These are phyloP conservation scores for Chlorencoelia australis DNA, from an alignment of 2,329 filamentous ascomycete genomes.

Conservation along the genomic window DNA sequence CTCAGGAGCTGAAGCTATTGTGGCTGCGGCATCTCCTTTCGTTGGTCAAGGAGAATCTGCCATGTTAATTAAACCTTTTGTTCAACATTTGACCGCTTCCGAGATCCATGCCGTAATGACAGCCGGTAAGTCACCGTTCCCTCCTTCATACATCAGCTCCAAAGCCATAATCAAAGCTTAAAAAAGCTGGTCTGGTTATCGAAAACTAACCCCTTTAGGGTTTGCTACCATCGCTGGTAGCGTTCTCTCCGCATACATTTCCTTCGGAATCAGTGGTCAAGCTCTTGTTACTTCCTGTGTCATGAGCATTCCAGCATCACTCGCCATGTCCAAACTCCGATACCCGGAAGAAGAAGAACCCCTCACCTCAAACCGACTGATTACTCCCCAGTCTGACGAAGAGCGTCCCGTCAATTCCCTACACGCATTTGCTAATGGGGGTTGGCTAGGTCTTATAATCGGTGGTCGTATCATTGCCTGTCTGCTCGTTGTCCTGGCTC, in stretches of 20 bases:
- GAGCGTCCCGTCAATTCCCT: constrained; percentile 69
- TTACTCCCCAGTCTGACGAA: constrained; percentile 64
- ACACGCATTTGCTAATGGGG: constrained; percentile 76
- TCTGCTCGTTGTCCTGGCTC: constrained; percentile 73
- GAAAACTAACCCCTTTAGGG: too few relatives aligned
- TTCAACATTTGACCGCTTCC: constrained; percentile 73
- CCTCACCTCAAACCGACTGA: constrained; percentile 69
- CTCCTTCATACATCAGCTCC: too few relatives aligned
- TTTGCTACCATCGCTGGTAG: constrained; percentile 89
- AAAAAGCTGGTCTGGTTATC: too few relatives aligned
- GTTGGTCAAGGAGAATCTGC: constrained; percentile 91
- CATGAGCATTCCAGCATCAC: constrained; percentile 88
- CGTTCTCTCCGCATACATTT: constrained; percentile 77
- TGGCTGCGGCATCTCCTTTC: constrained; percentile 85
- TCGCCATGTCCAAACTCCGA: constrained; percentile 81
- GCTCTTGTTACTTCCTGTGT: constrained; percentile 85
- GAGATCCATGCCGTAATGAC: constrained; percentile 91
- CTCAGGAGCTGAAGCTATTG: constrained; percentile 86
- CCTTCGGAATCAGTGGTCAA: constrained; percentile 72
- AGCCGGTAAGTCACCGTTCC: too few relatives aligned
- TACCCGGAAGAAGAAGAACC: constrained; percentile 84
- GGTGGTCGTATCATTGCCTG: constrained; percentile 72
- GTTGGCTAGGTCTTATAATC: constrained; percentile 80
- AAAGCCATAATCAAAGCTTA: too few relatives aligned
- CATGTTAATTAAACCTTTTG: constrained; percentile 83